These are phyloP conservation scores for Alternaria sp. DNA, from an alignment of 2,329 filamentous ascomycete genomes.

Conservation along the genomic window DNA sequence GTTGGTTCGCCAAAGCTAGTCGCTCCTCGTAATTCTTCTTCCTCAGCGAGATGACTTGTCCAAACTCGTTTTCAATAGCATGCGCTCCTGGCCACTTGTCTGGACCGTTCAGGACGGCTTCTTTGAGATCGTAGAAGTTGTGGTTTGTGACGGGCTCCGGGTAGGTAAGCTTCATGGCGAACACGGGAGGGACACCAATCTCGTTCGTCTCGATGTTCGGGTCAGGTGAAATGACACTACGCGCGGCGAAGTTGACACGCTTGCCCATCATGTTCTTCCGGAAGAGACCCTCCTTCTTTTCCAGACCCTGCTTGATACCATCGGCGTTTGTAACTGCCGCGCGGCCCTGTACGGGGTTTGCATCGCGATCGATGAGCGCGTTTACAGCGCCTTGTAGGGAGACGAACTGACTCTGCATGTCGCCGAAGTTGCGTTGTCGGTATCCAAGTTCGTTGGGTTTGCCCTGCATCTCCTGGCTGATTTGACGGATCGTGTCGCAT, in stretches of 20 bases:
- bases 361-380: slow-evolving; percentile 87
- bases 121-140: slow-evolving; percentile 94
- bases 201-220: slow-evolving; percentile 99
- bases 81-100: slow-evolving; percentile 94
- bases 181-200: slow-evolving; percentile 97
- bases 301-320: slow-evolving; percentile 95
- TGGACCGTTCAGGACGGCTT: slow-evolving; percentile 93
- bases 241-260: slow-evolving; percentile 96
- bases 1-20: slow-evolving; percentile 87
- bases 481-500: slow-evolving; percentile 76
- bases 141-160: slow-evolving; percentile 97
- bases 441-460: slow-evolving; percentile 51
- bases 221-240: slow-evolving; percentile 97
- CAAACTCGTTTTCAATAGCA: slow-evolving; percentile 94
- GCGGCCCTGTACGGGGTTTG: slow-evolving; percentile 80
- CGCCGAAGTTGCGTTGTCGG: slow-evolving; percentile 70
- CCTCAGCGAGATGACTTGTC: slow-evolving; percentile 85
- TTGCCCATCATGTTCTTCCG: slow-evolving; percentile 99
- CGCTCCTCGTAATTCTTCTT: slow-evolving; percentile 90
- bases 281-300: slow-evolving; percentile 99
- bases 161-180: slow-evolving; percentile 94
- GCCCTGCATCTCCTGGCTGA: slow-evolving; percentile 72
- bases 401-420: slow-evolving; percentile 83
- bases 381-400: slow-evolving; percentile 90
- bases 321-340: slow-evolving; percentile 83